A percentile compares a stretch with the other conserved stretches of the same genome.
phyloP scores from a whole-genome alignment of 129 eudicot species.

The Smallanthus sonchifolius region DNA sequence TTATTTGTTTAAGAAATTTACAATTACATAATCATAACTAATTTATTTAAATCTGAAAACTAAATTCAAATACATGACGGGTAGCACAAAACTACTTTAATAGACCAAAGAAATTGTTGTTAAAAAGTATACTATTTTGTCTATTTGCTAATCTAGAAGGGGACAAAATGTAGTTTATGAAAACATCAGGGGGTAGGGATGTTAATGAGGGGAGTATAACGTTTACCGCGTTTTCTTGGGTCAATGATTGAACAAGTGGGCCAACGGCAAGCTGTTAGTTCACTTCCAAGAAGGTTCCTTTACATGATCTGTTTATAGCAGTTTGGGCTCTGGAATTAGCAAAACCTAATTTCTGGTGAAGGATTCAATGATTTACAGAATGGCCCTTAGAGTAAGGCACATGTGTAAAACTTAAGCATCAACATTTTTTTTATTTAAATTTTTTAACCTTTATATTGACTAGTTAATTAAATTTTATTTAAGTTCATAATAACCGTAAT shows the following conservation, averaged over 20 bases:
- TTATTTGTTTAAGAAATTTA: background rate
- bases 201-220: background rate
- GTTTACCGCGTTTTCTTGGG: conserved; percentile 25
- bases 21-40: background rate
- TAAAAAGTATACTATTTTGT: background rate
- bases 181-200: conserved; percentile 3
- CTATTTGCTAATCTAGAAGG: background rate
- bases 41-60: background rate
- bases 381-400: conserved; percentile 5
- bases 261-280: conserved; percentile 22
- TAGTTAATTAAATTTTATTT: no score
- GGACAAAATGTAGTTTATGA: background rate
- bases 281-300: conserved; percentile 16
- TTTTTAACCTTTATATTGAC: background rate
- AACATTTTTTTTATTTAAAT: background rate
- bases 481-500: background rate
- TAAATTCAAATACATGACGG: no score
- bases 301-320: conserved; percentile 8
- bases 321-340: conserved; percentile 2
- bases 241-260: conserved; percentile 27
- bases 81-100: background rate
- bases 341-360: background rate
- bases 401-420: background rate
- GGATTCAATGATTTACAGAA: background rate
- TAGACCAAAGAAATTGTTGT: background rate